Evolutionary conservation across 805 yeast genomes (phyloP).

Genomic region (Zygosaccharomyces lentus): DNA sequence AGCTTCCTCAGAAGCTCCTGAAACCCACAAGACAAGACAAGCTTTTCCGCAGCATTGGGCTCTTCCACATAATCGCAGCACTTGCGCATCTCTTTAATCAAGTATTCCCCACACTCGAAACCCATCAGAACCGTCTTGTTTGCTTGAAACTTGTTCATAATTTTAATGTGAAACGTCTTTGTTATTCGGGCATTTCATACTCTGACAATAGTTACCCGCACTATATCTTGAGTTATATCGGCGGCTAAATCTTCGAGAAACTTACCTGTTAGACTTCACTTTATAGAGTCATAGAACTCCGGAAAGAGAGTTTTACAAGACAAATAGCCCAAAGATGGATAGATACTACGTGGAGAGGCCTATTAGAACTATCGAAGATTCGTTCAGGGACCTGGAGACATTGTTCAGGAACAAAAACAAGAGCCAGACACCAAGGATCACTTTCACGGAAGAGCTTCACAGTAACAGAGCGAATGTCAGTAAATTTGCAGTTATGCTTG

Average conservation of each 20-base stretch:
- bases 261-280: not conserved
- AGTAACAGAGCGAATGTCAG: not conserved
- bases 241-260: constrained; percentile 8
- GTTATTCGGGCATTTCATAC: not conserved
- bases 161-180: not conserved
- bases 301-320: not conserved
- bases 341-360: not conserved
- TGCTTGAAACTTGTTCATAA: not conserved
- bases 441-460: not conserved
- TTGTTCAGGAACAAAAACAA: not conserved
- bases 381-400: constrained; percentile 18
- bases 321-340: not conserved
- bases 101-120: constrained; percentile 5
- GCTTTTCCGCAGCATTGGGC: constrained; percentile 13
- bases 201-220: not conserved
- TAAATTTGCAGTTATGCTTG: not conserved
- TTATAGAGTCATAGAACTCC: not conserved
- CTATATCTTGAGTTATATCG: constrained; percentile 2
- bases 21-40: constrained; percentile 15
- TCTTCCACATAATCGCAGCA: constrained; percentile 6
- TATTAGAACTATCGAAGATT: constrained; percentile 19
- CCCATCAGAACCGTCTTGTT: not conserved
- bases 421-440: constrained; percentile 1
- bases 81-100: constrained; percentile 10
- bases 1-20: constrained; percentile 23